A percentile compares a stretch with the other conserved stretches of the same genome.
These are phyloP conservation scores for Phytophthora boehmeriae DNA, from an alignment of 352 stramenopile genomes.

Conservation along the genomic window DNA sequence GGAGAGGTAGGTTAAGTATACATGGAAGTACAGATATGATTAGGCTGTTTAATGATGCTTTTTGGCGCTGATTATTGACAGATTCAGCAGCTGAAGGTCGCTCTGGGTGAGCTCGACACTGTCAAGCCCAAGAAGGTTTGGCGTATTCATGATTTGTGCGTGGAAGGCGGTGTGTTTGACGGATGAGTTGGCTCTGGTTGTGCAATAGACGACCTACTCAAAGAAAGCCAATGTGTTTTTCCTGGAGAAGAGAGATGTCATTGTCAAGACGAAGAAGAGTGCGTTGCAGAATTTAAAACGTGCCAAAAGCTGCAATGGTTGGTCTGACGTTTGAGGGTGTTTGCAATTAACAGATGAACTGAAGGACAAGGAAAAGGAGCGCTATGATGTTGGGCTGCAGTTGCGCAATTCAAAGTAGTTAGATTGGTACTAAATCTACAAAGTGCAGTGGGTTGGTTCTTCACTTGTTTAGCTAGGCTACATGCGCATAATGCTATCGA, in stretches of 20 bases:
- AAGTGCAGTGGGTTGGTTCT: too few relatives aligned
- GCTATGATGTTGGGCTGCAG: constrained; percentile 60
- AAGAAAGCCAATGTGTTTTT: constrained; percentile 82
- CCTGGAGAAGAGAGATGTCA: constrained; percentile 64
- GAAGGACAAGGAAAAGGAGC: constrained; percentile 63
- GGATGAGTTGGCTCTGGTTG: not conserved
- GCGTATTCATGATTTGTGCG: not conserved
- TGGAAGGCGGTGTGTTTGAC: not conserved
- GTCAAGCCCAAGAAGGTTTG: constrained; percentile 73
- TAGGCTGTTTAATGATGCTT: not conserved
- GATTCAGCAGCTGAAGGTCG: constrained; percentile 82
- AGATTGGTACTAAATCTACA: too few relatives aligned
- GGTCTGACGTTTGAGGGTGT: not conserved
- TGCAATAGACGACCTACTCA: constrained; percentile 61
- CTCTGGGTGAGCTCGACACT: constrained; percentile 71
- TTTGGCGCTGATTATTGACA: constrained; percentile 18
- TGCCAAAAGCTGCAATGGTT: not conserved
- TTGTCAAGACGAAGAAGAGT: constrained; percentile 76
- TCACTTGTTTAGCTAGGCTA: too few relatives aligned
- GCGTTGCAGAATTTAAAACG: constrained; percentile 6
- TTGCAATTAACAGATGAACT: constrained; percentile 52
- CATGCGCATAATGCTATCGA: too few relatives aligned
- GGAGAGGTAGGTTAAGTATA: constrained; percentile 27
- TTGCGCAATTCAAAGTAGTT: constrained; percentile 30
- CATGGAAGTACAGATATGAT: too few relatives aligned